Evolutionary conservation across 352 stramenopile species (phyloP).

Genomic region (Globisporangium paroecandrum): DNA sequence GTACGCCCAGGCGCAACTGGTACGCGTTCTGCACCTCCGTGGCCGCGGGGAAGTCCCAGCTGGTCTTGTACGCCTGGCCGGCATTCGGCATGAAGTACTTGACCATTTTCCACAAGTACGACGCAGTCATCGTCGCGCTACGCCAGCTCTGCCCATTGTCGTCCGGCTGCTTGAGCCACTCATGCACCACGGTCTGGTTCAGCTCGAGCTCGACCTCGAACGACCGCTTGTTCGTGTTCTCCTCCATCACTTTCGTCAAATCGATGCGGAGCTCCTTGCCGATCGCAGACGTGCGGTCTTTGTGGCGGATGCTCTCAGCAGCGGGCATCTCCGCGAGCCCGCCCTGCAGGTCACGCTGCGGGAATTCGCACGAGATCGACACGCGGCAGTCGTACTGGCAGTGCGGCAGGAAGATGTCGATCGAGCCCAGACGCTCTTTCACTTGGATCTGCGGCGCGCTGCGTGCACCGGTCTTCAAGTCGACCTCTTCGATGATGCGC

Average conservation of each 20-base stretch:
- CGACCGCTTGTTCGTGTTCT: conserved; percentile 62
- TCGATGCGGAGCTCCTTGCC: conserved; percentile 78
- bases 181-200: conserved; percentile 55
- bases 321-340: conserved; percentile 60
- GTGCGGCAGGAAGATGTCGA: conserved; percentile 86
- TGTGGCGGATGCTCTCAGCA: conserved; percentile 70
- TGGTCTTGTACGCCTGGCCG: conserved; percentile 72
- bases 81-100: conserved; percentile 84
- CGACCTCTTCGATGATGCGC: conserved; percentile 73
- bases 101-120: conserved; percentile 74
- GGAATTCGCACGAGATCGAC: conserved; percentile 82
- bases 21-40: conserved; percentile 81
- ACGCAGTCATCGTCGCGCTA: conserved; percentile 61
- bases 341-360: conserved; percentile 46
- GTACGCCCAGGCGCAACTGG: conserved; percentile 59
- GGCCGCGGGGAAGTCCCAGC: conserved; percentile 69
- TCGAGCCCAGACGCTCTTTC: conserved; percentile 76
- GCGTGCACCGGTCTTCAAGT: conserved; percentile 50
- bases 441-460: conserved; percentile 58
- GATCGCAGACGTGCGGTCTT: conserved; percentile 75
- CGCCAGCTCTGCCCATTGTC: conserved; percentile 72
- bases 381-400: conserved; percentile 84
- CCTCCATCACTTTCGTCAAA: conserved; percentile 76
- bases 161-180: conserved; percentile 75
- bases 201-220: conserved; percentile 85